Evolutionary conservation across 2,329 filamentous ascomycete genomes (phyloP).

Genomic region (Penicillium sp.): DNA sequence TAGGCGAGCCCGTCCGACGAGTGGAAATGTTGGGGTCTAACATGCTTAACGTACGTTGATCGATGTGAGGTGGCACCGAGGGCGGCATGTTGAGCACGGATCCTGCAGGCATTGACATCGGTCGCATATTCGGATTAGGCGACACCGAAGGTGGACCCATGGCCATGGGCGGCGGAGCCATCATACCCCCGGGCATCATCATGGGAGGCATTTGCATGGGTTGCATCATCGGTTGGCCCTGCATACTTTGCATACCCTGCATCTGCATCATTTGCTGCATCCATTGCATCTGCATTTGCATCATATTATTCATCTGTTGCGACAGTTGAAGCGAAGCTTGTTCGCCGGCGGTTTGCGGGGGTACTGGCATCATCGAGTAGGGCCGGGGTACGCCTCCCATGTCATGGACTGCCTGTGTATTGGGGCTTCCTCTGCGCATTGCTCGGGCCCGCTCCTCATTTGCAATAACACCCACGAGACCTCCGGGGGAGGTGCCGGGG

Average conservation of each 20-base stretch:
- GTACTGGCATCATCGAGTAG: conserved; percentile 36
- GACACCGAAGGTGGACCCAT: conserved; percentile 16
- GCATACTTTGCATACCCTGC: conserved; percentile 52
- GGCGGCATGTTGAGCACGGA: conserved; percentile 21
- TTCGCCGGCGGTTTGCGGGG: conserved; percentile 50
- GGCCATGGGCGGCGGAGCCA: conserved; percentile 12
- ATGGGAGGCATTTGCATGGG: conserved; percentile 22
- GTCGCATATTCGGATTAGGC: conserved; percentile 36
- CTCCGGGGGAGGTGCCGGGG: conserved; percentile 60
- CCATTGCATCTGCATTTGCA: conserved; percentile 93
- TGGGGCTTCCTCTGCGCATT: conserved; percentile 73
- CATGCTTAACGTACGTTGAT: conserved; percentile 75
- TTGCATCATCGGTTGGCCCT: conserved; percentile 31
- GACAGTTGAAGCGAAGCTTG: conserved; percentile 76
- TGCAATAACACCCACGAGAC: conserved; percentile 83
- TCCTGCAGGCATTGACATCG: conserved; percentile 48
- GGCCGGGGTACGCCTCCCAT: conserved; percentile 35
- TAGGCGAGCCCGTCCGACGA: conserved; percentile 37
- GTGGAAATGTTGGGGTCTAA: conserved; percentile 59
- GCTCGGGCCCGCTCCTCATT: conserved; percentile 76
- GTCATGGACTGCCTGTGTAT: conserved; percentile 52
- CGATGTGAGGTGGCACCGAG: conserved; percentile 31
- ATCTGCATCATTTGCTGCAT: conserved; percentile 67
- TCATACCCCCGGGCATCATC: conserved; percentile 12
- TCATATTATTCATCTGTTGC: conserved; percentile 80